phyloP scores from a whole-genome alignment of 805 yeast genomes.

The Sugiyamaella chiloensis region DNA sequence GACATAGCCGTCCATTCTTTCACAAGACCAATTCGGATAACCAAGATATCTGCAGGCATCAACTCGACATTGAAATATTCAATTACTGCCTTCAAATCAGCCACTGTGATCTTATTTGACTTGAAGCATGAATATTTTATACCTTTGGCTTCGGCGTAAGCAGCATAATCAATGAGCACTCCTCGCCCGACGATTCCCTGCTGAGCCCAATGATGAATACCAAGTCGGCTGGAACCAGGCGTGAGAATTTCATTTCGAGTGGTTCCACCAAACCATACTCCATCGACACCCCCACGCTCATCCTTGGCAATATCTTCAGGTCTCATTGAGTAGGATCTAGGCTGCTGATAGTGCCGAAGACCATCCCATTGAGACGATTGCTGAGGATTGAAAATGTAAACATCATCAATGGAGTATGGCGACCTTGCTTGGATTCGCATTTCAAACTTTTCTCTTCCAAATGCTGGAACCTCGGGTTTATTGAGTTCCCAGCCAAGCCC shows the following conservation, averaged over 20 bases:
- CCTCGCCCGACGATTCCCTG: slow-evolving; percentile 37
- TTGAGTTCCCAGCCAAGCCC: slow-evolving; percentile 26
- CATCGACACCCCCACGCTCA: slow-evolving; percentile 11
- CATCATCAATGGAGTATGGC: slow-evolving; percentile 30
- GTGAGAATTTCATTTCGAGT: slow-evolving; percentile 24
- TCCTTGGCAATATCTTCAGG: slow-evolving; percentile 11
- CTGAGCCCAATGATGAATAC: slow-evolving; percentile 28
- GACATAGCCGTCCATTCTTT: slow-evolving; percentile 26
- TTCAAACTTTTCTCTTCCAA: slow-evolving; percentile 16
- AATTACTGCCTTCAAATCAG: slow-evolving; percentile 26
- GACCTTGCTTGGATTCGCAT: not conserved
- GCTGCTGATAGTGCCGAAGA: slow-evolving; percentile 31
- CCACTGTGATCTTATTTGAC: slow-evolving; percentile 26
- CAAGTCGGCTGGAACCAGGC: slow-evolving; percentile 17
- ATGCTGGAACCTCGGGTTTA: slow-evolving; percentile 22
- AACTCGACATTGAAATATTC: slow-evolving; percentile 27
- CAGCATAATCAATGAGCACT: slow-evolving; percentile 33
- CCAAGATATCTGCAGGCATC: slow-evolving; percentile 32
- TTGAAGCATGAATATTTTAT: slow-evolving; percentile 29
- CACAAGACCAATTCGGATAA: slow-evolving; percentile 33
- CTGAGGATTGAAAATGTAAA: slow-evolving; percentile 32
- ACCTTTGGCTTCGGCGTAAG: slow-evolving; percentile 30
- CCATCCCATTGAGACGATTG: slow-evolving; percentile 37
- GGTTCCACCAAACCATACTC: slow-evolving; percentile 26
- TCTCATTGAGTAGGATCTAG: slow-evolving; percentile 1